Conservation (phyloP, 169 alveolate species). For the Cyclospora cayetanensis region DNA sequence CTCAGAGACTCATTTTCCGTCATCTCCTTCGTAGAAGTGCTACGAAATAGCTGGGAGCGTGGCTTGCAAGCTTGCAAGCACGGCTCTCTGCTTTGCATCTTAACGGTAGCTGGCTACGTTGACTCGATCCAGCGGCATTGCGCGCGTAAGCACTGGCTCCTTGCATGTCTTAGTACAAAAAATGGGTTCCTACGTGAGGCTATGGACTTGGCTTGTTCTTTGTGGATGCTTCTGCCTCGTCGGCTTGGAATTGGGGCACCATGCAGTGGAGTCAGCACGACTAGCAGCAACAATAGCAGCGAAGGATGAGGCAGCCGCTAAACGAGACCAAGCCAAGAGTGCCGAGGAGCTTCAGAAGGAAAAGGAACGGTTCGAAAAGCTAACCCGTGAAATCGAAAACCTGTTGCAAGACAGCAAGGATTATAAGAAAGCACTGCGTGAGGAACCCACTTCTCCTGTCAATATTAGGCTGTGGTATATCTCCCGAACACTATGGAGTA, state of each 20-base stretch:
- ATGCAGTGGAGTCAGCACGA: slow-evolving; percentile 43
- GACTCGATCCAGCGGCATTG: too few species aligned
- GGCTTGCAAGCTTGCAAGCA: too few species aligned
- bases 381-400: neutral
- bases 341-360: slow-evolving; percentile 35
- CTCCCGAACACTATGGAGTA: too few species aligned
- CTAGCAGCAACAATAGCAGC: slow-evolving; percentile 44
- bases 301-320: slow-evolving; percentile 33
- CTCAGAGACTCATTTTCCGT: too few species aligned
- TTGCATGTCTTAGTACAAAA: too few species aligned
- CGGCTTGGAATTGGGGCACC: neutral
- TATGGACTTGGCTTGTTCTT: neutral
- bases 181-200: neutral
- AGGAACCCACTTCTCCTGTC: too few species aligned
- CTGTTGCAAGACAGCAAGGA: slow-evolving; percentile 32
- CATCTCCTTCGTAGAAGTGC: too few species aligned
- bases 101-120: too few species aligned
- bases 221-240: neutral
- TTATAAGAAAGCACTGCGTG: neutral
- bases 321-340: neutral
- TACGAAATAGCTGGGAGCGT: too few species aligned
- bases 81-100: too few species aligned
- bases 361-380: neutral
- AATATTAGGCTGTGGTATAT: too few species aligned
- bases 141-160: too few species aligned